Base-by-base conservation (phyloP, 352 stramenopile species). In the Hyphochytrium catenoides region DNA sequence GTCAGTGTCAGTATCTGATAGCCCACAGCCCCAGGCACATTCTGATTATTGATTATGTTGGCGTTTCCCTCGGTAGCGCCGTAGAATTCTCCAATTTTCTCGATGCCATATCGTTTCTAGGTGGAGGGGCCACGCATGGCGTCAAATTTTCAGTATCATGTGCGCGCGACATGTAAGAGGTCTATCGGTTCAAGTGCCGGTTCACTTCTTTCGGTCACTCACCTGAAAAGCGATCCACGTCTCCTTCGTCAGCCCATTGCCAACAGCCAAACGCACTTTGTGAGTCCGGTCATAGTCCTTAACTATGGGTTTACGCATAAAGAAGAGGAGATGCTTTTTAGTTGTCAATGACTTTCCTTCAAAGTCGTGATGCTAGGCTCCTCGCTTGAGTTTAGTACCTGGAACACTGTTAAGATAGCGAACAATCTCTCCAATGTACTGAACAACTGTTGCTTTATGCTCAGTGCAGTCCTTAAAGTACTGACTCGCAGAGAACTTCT, bases 391-490 rank as follows among this genome's bases (percentile, higher is more conserved):
- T n/a, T n/a, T n/a, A n/a, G n/a, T n/a, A n/a, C n/a, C n/a, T n/a
- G 65, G 52, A 12, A 62, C 53, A 33, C 66, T 66, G 31, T 78
- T 44, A 15, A 90, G 47, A 50, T 88, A 89, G 2, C 72, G 53
- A 44, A 64, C 83, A 52, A 90, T 76, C 28, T 89, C 74, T 14
- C 74, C 74, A 46, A 89, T 89, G 44, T 89, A 90, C 44, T 90
- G 74, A 12, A 83, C 48, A 17, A 86, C 48, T 1, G 74, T 88
- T 35, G 45, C 59, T 30, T 78, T 48, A 24, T 54, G 42, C 16
- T 44, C 36, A 20, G 12, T 16, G 26, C 28, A 46, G 38, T 54
- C 44, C 8, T 4, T 8, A 28, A 34, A 53, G 20, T 41, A 54
- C 20, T 27, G 27, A 9, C 8, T 25, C 8, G 26, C 41, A 24